phyloP scores from a whole-genome alignment of 768 basidiomycete genomes.

The Cystobasidium tubakii region DNA sequence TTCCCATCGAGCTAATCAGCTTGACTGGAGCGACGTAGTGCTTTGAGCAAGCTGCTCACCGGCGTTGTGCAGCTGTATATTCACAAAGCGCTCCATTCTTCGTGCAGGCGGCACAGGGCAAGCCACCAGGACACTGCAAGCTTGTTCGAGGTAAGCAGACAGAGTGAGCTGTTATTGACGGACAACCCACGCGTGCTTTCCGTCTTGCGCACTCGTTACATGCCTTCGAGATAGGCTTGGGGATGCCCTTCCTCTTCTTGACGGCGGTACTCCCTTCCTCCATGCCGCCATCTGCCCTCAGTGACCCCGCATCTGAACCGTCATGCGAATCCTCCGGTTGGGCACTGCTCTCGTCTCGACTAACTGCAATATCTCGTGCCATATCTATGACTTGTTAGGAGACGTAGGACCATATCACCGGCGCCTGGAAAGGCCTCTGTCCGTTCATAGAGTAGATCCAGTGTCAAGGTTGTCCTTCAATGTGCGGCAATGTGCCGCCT shows the following conservation, averaged over 20 bases:
- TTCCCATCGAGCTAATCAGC: neutral
- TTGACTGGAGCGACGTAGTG: neutral
- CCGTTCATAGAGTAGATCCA: no score
- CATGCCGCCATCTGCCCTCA: neutral
- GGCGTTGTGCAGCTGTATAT: neutral
- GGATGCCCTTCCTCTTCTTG: neutral
- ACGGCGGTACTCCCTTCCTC: neutral
- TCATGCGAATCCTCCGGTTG: neutral
- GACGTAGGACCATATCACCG: neutral
- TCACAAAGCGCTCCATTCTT: neutral
- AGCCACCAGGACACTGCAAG: slow-evolving; percentile 4
- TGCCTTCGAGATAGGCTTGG: neutral
- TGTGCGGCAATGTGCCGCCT: no score
- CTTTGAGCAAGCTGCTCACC: neutral
- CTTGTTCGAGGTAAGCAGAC: neutral
- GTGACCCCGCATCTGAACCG: neutral
- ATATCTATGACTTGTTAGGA: neutral
- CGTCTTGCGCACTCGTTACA: slow-evolving; percentile 10
- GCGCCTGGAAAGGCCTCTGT: neutral
- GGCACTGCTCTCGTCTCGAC: neutral
- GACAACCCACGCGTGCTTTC: neutral
- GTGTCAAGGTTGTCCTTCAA: no score
- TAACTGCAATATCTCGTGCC: neutral
- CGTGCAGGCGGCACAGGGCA: neutral
- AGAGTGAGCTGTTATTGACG: neutral